Evolutionary conservation across 768 basidiomycete species (phyloP), one percentile per base, ranked within the genome.

Genomic region (Auricularia sp.): DNA sequence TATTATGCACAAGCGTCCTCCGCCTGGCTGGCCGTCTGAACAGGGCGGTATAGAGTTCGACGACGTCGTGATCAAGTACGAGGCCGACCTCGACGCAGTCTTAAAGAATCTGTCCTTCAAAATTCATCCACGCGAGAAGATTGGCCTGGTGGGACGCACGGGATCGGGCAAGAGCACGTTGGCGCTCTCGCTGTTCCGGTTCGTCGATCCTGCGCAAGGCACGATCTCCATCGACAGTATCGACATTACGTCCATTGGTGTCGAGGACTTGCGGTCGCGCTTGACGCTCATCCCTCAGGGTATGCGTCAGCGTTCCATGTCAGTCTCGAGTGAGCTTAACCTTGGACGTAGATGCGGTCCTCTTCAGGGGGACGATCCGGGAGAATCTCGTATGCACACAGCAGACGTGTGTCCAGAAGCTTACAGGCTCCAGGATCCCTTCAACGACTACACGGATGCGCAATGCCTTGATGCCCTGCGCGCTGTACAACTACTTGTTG

Each of bases 21-120:
- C 88, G 1, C 88, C 87, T 2, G 85, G 84, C 67, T 89, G 87
- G 88, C 87, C 88, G 3, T 84, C 83, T 7, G 56, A 14, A n/a
- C 7, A 29, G 24, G 86, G 87, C 36, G 78, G 81, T 36, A 72
- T 90, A n/a, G 72, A 78, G 0, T 81, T 89, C 14, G 81, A 88
- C 56, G 74, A 85, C 47, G 74, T 90, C 35, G 80, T 80, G 3
- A 80, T 90, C 11, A 77, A 75, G 66, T 92, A 92, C 75, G 84
- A 83, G 10, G 79, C 84, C 1, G 81, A 83, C 67, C 76, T 89
- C 0, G 85, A 85, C 0, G 73, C 83, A 5, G 88, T 85, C 13
- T 74, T 90, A 63, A 81, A 82, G 65, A 75, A 77, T 3, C 63
- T 90, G n/a, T 82, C 84, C 3, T 88, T 90, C 73, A 77, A 77